A percentile compares a stretch with the other conserved stretches of the same genome.
Evolutionary conservation across 2,329 filamentous ascomycete genomes (phyloP).

Genomic region (Fusarium sp.): DNA sequence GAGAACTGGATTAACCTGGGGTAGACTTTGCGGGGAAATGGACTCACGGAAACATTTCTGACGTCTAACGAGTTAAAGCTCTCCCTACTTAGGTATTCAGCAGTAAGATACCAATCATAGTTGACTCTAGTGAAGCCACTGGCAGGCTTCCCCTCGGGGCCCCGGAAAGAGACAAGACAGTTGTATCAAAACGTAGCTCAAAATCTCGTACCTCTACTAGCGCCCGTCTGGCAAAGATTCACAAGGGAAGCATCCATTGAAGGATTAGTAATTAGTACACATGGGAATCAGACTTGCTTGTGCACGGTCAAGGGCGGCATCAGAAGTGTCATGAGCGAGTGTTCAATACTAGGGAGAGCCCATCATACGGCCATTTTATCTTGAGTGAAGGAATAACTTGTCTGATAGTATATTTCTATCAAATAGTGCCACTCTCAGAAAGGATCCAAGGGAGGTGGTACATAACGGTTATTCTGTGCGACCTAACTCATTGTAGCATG

Average conservation of each 20-base stretch:
- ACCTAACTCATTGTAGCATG: neutral
- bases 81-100: neutral
- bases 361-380: neutral
- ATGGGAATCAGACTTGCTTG: too few species aligned
- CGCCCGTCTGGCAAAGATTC: neutral
- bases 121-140: neutral
- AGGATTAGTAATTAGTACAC: neutral
- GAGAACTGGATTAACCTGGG: neutral
- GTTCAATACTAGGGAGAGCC: neutral
- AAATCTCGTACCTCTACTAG: neutral
- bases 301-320: neutral
- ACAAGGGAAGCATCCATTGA: neutral
- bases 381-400: neutral
- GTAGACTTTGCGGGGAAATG: neutral
- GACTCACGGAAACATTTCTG: neutral
- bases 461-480: neutral
- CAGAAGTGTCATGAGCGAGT: neutral
- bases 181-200: neutral
- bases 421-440: neutral
- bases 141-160: neutral
- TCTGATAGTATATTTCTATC: neutral
- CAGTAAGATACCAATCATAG: neutral
- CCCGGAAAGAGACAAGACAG: neutral
- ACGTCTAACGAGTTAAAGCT: neutral
- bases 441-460: neutral